Percentiles rank a stretch among this genome's conserved stretches.
Evolutionary conservation across 2,329 filamentous ascomycete species (phyloP).

Genomic region (Fusarium torulosum): DNA sequence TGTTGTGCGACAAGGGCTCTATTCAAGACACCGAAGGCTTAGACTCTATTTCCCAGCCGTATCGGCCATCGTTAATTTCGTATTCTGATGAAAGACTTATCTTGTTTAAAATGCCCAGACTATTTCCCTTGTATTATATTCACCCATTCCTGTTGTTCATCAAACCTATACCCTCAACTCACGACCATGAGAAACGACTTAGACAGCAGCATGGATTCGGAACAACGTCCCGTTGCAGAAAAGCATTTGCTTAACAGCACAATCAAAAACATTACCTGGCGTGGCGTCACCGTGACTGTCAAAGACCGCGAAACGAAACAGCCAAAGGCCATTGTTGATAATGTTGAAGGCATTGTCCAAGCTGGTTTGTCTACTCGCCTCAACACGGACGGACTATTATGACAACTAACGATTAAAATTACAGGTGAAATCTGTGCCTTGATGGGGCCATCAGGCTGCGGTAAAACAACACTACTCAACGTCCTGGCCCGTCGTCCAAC

Average conservation of each 20-base stretch:
- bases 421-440: slow-evolving; percentile 79
- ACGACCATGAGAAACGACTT: slow-evolving; percentile 18
- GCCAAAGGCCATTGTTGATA: slow-evolving; percentile 71
- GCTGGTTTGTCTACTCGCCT: slow-evolving; percentile 62
- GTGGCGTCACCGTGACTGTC: slow-evolving; percentile 75
- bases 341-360: slow-evolving; percentile 72
- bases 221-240: slow-evolving; percentile 49
- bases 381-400: neutral
- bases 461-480: slow-evolving; percentile 88
- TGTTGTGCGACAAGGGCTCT: slow-evolving; percentile 16
- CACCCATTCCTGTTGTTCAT: neutral
- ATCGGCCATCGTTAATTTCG: neutral
- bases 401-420: neutral
- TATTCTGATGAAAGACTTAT: neutral
- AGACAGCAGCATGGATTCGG: slow-evolving; percentile 40
- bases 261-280: slow-evolving; percentile 75
- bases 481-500: slow-evolving; percentile 71
- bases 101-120: neutral
- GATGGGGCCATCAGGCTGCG: slow-evolving; percentile 81
- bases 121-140: too few relatives aligned
- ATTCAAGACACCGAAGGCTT: slow-evolving; percentile 23
- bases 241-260: slow-evolving; percentile 72
- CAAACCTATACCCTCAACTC: neutral
- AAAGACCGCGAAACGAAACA: slow-evolving; percentile 76
- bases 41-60: slow-evolving; percentile 2